Percentiles rank a stretch among this genome's conserved stretches.
Evolutionary conservation across 2,329 filamentous ascomycete species (phyloP).

Genomic region (Fonsecaea pedrosoi): DNA sequence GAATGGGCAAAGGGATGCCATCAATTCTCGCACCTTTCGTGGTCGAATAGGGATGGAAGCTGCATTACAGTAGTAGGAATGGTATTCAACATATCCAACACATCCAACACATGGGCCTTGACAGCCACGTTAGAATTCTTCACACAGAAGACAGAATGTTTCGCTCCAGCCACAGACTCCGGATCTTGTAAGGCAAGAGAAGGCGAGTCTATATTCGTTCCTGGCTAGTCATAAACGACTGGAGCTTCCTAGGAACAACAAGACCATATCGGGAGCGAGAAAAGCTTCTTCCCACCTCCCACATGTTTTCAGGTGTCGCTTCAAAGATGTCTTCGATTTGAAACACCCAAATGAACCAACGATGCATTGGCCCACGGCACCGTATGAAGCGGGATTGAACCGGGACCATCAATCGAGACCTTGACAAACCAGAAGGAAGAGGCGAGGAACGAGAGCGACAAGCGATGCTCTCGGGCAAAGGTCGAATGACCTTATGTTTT

Average conservation of each 20-base stretch:
- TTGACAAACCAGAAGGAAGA: not conserved
- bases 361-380: not conserved
- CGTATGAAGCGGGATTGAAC: not conserved
- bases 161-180: not conserved
- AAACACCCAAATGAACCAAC: not conserved
- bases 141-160: not conserved
- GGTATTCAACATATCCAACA: not conserved
- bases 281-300: not conserved
- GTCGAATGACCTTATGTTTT: constrained; percentile 1
- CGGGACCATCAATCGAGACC: not conserved
- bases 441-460: not conserved
- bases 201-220: not conserved
- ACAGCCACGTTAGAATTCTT: not conserved
- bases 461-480: not conserved
- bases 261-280: not conserved
- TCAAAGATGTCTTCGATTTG: not conserved
- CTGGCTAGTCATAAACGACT: not conserved
- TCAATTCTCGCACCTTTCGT: not conserved
- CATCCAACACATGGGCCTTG: not conserved
- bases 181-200: not conserved
- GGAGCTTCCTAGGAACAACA: not conserved
- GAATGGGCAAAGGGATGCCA: not conserved
- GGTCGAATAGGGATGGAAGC: not conserved
- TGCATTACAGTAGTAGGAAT: not conserved
- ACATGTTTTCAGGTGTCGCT: not conserved